These are phyloP conservation scores for Fusarium irregulare DNA, from an alignment of 2,329 filamentous ascomycete genomes.

Conservation along the genomic window DNA sequence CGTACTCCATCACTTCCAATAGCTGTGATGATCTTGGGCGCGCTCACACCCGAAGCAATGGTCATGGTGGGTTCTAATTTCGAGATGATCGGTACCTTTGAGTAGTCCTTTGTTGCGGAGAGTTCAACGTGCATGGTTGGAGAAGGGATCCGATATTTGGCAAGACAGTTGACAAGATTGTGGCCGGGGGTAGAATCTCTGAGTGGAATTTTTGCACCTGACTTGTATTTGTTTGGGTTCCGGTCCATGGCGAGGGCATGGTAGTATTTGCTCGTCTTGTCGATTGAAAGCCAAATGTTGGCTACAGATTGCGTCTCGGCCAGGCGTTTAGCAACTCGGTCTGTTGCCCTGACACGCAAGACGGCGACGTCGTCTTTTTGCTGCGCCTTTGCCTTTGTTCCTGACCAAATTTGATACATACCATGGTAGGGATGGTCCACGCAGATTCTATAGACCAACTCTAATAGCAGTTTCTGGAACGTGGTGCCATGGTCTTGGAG, in stretches of 20 bases:
- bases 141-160: conserved; percentile 79
- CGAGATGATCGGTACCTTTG: conserved; percentile 76
- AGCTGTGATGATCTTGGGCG: conserved; percentile 91
- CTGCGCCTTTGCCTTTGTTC: conserved; percentile 75
- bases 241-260: conserved; percentile 73
- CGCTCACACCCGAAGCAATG: conserved; percentile 90
- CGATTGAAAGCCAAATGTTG: conserved; percentile 76
- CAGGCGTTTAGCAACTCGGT: conserved; percentile 72
- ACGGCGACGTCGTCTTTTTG: conserved; percentile 79
- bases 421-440: conserved; percentile 94
- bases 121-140: conserved; percentile 89
- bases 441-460: conserved; percentile 85
- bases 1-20: conserved; percentile 79
- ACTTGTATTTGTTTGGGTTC: conserved; percentile 73
- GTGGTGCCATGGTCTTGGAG: conserved; percentile 75
- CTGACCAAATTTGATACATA: conserved; percentile 96
- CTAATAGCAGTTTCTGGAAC: conserved; percentile 82
- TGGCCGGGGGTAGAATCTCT: conserved; percentile 72
- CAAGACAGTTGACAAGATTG: conserved; percentile 71
- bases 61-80: conserved; percentile 80
- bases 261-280: conserved; percentile 77
- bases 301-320: conserved; percentile 62
- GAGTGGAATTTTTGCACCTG: conserved; percentile 71
- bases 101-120: conserved; percentile 79
- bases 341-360: conserved; percentile 79